A percentile compares a stretch with the other conserved stretches of the same genome.
These are phyloP conservation scores for Drechslerella coelobrocha DNA, from an alignment of 2,329 filamentous ascomycete species.

Conservation along the genomic window DNA sequence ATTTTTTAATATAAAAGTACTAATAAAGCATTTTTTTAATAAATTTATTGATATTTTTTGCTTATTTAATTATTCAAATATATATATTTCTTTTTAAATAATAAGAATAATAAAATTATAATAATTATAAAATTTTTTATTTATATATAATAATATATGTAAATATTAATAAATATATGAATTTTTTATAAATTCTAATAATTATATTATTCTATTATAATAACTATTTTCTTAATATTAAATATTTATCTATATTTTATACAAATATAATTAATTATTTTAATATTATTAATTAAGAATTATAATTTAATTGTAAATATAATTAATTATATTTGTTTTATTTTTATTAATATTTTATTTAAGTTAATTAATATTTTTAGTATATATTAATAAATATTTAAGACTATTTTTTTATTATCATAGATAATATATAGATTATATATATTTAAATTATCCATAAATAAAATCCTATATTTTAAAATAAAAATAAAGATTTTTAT, in stretches of 20 bases:
- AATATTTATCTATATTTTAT: too few species aligned
- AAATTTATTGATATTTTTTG: too few species aligned
- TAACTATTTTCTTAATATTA: background rate
- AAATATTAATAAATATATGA: background rate
- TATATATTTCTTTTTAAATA: background rate
- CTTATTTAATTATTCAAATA: too few species aligned
- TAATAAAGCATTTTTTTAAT: too few species aligned
- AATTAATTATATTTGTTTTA: background rate
- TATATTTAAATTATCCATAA: background rate
- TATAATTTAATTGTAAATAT: too few species aligned
- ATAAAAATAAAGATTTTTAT: too few species aligned
- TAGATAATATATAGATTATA: background rate
- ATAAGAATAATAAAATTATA: too few species aligned
- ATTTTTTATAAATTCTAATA: background rate
- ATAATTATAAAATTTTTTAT: constrained; percentile 2
- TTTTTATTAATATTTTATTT: constrained; percentile 2
- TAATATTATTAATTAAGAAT: background rate
- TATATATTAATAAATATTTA: too few species aligned
- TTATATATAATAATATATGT: background rate
- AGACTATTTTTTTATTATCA: background rate
- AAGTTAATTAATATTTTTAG: too few species aligned
- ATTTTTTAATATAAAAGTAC: background rate
- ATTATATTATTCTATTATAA: constrained; percentile 3
- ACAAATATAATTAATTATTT: too few species aligned
- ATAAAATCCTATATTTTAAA: too few species aligned